Base-by-base conservation (phyloP, 116 monocot genomes). In the Zostera marina region DNA sequence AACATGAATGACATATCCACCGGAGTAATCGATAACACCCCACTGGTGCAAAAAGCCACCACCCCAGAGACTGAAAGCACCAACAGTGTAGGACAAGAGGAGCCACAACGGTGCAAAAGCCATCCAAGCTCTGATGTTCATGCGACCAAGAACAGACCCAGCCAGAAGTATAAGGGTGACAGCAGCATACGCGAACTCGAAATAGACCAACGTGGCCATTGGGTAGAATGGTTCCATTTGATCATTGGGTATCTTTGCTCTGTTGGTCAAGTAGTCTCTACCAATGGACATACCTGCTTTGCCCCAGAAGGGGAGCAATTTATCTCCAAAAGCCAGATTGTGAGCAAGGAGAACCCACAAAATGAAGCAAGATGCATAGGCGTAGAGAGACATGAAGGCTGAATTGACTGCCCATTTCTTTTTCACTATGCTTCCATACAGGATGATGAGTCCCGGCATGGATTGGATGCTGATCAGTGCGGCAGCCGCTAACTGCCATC, bases 91-190 rank as follows among this genome's bases (percentile, higher is more conserved):
- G 39, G 79, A 82, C 69, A 82, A 82, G 44, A 79, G 78, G 47
- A 87, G 72, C 87, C 82, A 87, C 3, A 87, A 63, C 8, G 79
- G 82, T 13, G 82, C 87, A 57, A 87, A 87, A 23, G 65, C n/a
- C 77, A 87, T 87, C 82, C 87, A 87, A 0, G 87, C 87, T 17
- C 43, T 54, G 65, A 87, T 53, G 53, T 82, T 87, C 87, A 87
- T 87, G 40, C 87, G 49, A 0, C 79, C 87, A 17, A 87, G 74
- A 3, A 87, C 47, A 1, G 82, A 77, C 5, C 87, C 87, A 2
- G 79, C 87, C 10, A 82, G 45, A n/a, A 82, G 74, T 12, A 87
- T 77, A 12, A 82, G 63, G 0, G 87, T 82, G 47, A 87, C 79
- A 53, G 79, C 76, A 4, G 82, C 82, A 22, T 79, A 87, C 16